Evolutionary conservation across 768 basidiomycete genomes (phyloP).

Genomic region (Termitomyces sp.): DNA sequence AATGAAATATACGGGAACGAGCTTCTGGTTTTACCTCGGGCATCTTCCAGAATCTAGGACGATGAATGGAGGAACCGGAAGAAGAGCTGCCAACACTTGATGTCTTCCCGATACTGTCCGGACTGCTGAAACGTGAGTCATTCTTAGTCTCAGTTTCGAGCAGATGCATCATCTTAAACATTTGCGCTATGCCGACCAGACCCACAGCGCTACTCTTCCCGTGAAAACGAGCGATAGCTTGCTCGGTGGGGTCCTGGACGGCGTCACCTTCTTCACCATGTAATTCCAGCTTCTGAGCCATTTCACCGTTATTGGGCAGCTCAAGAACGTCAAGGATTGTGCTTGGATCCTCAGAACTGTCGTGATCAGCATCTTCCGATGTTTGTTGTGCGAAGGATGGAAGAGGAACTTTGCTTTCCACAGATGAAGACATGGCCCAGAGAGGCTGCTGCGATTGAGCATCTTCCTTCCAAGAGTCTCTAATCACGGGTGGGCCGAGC

Average conservation of each 20-base stretch:
- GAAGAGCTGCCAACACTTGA: constrained; percentile 1
- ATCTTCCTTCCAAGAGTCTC: constrained; percentile 56
- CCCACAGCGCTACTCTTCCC: constrained; percentile 56
- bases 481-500: constrained; percentile 55
- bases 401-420: not conserved
- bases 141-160: constrained; percentile 23
- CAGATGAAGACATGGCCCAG: not conserved
- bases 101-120: constrained; percentile 14
- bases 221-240: constrained; percentile 50
- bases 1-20: not conserved
- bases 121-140: constrained; percentile 8
- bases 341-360: constrained; percentile 16
- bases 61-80: constrained; percentile 19
- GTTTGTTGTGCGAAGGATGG: constrained; percentile 4
- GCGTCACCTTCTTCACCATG: constrained; percentile 21
- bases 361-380: constrained; percentile 16
- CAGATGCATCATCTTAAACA: constrained; percentile 47
- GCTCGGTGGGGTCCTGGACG: constrained; percentile 13
- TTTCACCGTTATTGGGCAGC: constrained; percentile 27
- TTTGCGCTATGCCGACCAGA: constrained; percentile 48
- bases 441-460: not conserved
- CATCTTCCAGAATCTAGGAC: constrained; percentile 53
- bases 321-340: constrained; percentile 29
- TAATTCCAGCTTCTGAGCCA: constrained; percentile 28
- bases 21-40: constrained; percentile 34